A percentile compares a stretch with the other conserved stretches of the same genome.
phyloP scores from a whole-genome alignment of 148 eudicot genomes.

The Limonium bicolor region DNA sequence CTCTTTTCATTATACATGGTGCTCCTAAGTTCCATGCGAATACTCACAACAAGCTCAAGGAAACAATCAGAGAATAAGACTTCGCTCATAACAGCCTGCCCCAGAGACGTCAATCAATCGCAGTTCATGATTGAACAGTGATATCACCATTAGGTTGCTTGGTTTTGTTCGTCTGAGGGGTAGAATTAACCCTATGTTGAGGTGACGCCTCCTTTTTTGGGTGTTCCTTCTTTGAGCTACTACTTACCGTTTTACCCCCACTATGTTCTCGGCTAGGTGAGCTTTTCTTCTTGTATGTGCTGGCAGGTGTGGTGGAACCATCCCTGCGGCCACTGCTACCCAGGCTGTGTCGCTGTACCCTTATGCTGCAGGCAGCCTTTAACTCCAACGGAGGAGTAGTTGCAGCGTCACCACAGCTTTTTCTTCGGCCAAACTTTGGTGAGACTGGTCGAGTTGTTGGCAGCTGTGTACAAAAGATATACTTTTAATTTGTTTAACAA shows the following conservation, averaged over 20 bases:
- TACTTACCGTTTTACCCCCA: background rate
- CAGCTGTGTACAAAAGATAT: too few species aligned
- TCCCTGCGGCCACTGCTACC: constrained; percentile 21
- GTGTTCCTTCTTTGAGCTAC: constrained; percentile 18
- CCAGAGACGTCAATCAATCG: too few species aligned
- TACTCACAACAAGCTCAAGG: background rate
- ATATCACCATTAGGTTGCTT: constrained; percentile 26
- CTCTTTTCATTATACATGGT: background rate
- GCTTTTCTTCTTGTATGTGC: constrained; percentile 32
- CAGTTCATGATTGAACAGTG: constrained; percentile 31
- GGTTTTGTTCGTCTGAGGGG: constrained; percentile 12
- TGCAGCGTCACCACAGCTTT: constrained; percentile 53
- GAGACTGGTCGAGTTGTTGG: constrained; percentile 72
- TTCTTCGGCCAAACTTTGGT: constrained; percentile 70
- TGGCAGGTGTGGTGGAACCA: constrained; percentile 15
- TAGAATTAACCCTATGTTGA: constrained; percentile 13
- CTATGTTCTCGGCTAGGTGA: constrained; percentile 3
- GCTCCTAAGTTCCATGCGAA: background rate
- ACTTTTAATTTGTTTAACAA: too few species aligned
- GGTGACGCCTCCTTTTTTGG: constrained; percentile 22
- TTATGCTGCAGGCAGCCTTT: constrained; percentile 16
- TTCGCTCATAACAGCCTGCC: constrained; percentile 3
- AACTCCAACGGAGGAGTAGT: constrained; percentile 22
- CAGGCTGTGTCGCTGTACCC: constrained; percentile 44
- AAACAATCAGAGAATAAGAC: constrained; percentile 9